Base-by-base conservation (phyloP, 257 asterid species). In the Rehmannia glutinosa region DNA sequence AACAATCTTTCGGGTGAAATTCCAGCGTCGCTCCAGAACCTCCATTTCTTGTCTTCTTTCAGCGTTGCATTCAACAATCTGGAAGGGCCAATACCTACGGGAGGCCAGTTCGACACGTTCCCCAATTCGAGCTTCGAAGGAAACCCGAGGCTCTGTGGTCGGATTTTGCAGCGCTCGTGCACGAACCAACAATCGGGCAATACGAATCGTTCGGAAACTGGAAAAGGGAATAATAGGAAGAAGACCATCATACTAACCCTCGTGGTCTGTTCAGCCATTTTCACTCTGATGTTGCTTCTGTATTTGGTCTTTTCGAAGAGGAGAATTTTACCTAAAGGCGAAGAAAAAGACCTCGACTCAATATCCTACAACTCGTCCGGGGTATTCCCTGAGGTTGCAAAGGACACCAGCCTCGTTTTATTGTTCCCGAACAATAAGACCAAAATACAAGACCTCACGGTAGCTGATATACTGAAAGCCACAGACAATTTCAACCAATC, bases 101-200 rank as follows among this genome's bases (percentile, higher is more conserved):
- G 99, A 46, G 92, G 96, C 21, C 99, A 93, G 82, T 93, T 93
- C 41, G 90, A 91, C 69, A 93, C 99, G 8, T 93, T 93, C 70
- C 83, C 95, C 0, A 69, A 8, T 42, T 36, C 88, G 24, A 93
- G 96, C 81, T 93, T 86, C 41, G 78, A 68, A 49, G 97, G 97
- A 41, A 93, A 93, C 67, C 80, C 79, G 9, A 81, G 69, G 64
- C 78, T 93, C 78, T 93, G 99, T 60, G 99, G 99, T 64, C 73
- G 53, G 39, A 42, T 79, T 65, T 62, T 88, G 81, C 81, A 78
- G 73, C 84, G 68, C 8, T 23, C 79, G 42, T 93, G 97, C 70
- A 6, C 56, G 28, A 70, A 69, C 56, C 61, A 43, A n/a, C 76
- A 47, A 62, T 25, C 83, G 12, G 74, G 64, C 33, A 62, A 55